These are phyloP conservation scores for Sphaerobolus stellatus DNA, from an alignment of 1,284 basidiomycete species.

Conservation along the genomic window DNA sequence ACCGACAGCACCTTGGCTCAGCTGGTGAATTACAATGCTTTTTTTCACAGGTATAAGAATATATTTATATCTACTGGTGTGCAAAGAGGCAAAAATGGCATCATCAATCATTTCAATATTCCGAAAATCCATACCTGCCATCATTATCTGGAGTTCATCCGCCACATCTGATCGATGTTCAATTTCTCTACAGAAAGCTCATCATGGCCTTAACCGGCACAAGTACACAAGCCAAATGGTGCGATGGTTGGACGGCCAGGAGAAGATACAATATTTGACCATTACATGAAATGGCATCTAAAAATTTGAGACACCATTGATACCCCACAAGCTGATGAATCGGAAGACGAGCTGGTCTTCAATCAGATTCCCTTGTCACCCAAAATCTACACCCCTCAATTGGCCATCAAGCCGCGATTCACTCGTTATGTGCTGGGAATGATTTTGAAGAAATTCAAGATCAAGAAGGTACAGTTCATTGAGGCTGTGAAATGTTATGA, in stretches of 20 bases:
- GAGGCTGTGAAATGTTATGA: not conserved
- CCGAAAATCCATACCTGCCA: slow-evolving; percentile 15
- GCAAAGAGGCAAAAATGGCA: slow-evolving; percentile 1
- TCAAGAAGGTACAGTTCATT: not conserved
- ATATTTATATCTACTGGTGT: slow-evolving; percentile 16
- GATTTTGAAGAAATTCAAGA: not conserved
- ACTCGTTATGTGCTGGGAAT: not conserved
- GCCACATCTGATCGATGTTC: slow-evolving; percentile 28
- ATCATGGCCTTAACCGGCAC: slow-evolving; percentile 29
- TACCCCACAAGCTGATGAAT: not conserved
- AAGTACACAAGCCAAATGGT: not conserved
- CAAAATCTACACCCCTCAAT: not conserved
- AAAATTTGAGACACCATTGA: not conserved
- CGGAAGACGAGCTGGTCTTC: not conserved
- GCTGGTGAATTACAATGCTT: slow-evolving; percentile 15
- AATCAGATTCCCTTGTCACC: not conserved
- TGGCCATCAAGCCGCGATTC: not conserved
- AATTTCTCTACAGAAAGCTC: slow-evolving; percentile 33
- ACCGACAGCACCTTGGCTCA: slow-evolving; percentile 13
- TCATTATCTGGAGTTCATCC: slow-evolving; percentile 18
- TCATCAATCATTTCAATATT: slow-evolving; percentile 19
- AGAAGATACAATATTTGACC: not conserved
- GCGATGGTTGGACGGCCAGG: not conserved
- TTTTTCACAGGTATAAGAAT: slow-evolving; percentile 22
- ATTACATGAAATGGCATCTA: not conserved